phyloP scores from a whole-genome alignment of 306 rosid species.

The apple (Malus domestica) region DNA sequence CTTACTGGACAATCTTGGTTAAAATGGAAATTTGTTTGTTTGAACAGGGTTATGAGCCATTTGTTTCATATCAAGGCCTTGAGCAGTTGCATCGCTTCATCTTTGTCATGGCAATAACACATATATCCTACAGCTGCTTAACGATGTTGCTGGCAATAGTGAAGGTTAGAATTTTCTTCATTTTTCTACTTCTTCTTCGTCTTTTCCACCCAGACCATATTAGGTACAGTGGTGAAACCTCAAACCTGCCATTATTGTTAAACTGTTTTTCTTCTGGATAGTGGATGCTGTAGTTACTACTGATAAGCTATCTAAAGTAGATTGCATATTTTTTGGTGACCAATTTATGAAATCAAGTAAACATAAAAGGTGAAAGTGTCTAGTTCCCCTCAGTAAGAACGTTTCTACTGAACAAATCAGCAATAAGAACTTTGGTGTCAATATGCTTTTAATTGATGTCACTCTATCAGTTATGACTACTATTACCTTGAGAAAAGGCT shows the following conservation, averaged over 20 bases:
- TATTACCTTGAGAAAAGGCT: neutral
- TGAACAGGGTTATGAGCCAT: constrained; percentile 84
- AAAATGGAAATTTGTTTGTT: constrained; percentile 15
- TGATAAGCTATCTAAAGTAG: neutral
- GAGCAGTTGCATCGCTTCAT: constrained; percentile 98
- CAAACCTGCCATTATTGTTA: neutral
- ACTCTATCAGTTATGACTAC: neutral
- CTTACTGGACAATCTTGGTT: constrained; percentile 8
- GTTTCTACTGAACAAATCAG: neutral
- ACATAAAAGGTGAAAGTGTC: neutral
- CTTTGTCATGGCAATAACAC: constrained; percentile 96
- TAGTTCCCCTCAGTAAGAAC: neutral
- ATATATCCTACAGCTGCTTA: constrained; percentile 91
- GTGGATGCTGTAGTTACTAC: neutral
- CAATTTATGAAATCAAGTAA: neutral
- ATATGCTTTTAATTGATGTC: neutral
- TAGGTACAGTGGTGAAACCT: neutral
- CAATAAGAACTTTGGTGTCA: neutral
- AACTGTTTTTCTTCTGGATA: neutral
- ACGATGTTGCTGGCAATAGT: constrained; percentile 95
- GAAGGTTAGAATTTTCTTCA: constrained; percentile 46
- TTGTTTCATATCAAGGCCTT: constrained; percentile 87
- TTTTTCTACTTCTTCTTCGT: neutral
- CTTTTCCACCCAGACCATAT: neutral
- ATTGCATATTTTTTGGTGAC: neutral